Evolutionary conservation across 202 grass and related monocot genomes (phyloP), one percentile per base, ranked within the genome.

Genomic region (Schoenoplectus triqueter): DNA sequence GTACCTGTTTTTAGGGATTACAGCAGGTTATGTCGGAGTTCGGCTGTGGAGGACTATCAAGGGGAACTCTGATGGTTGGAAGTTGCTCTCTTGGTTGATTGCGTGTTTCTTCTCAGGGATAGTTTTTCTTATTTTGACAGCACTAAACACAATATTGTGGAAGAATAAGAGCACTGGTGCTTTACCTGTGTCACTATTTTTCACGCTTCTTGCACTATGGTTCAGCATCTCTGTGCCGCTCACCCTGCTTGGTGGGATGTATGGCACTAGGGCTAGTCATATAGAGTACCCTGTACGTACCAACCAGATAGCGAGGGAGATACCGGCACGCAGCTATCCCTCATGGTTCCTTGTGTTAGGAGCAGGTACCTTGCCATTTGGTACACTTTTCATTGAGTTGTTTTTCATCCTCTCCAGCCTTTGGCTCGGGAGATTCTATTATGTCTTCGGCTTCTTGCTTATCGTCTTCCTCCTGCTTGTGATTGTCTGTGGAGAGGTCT

Each of bases 331-430:
- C 72, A 94, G 86, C 50, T 91, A 92, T 72, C 92, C 94, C 5
- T 97, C 94, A 66, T 97, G 94, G 94, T 59, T 97, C 6, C 94
- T 97, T 88, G 92, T 94, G 70, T 88, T 97, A 10, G 94, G 92
- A 66, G 94, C 94, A 0, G 94, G 94, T 48, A 97, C 94, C 11
- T 86, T 97, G 68, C 92, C 94, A 60, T 97, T 97, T 6, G 94
- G 94, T 59, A 97, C 92, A 59, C 92, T 97, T 54, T 97, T 97
- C 90, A 94, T 97, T 21, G 94, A 94, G 85, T 88, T 97, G 74
- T 97, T 97, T 87, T 97, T 94, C 87, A 97, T 97, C 77, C 90
- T 97, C 11, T 94, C 92, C 11, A 97, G 94, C 87, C 91, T 97
- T 72, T 97, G 93, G 92, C 54, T 94, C 21, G 92, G 92, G 55